A percentile compares a stretch with the other conserved stretches of the same genome.
phyloP scores from a whole-genome alignment of 495 filamentous ascomycete species.

The Penicillium verhagenii region DNA sequence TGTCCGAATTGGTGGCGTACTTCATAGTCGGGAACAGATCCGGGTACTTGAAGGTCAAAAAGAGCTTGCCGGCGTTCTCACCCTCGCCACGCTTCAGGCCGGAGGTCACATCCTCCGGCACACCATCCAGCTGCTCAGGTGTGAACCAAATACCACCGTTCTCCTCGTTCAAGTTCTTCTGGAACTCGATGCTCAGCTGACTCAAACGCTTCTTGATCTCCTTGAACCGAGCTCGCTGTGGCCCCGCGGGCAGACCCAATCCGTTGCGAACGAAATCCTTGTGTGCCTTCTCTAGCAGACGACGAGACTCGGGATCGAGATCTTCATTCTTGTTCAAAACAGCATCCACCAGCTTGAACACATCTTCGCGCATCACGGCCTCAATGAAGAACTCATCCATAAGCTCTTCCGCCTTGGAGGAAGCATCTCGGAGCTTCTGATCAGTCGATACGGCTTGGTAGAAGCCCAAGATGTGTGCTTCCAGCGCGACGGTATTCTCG shows the following conservation, averaged over 20 bases:
- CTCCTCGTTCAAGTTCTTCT: constrained; percentile 70
- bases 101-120: constrained; percentile 61
- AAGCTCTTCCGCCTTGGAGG: constrained; percentile 65
- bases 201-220: constrained; percentile 71
- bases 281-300: constrained; percentile 66
- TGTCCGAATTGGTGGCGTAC: constrained; percentile 58
- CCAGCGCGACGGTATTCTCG: constrained; percentile 62
- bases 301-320: constrained; percentile 62
- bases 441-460: constrained; percentile 78
- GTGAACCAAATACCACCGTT: constrained; percentile 67
- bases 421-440: constrained; percentile 67
- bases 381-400: constrained; percentile 68
- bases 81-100: constrained; percentile 69
- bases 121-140: constrained; percentile 58
- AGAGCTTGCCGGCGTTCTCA: constrained; percentile 64
- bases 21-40: constrained; percentile 66
- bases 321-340: constrained; percentile 55
- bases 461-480: constrained; percentile 64
- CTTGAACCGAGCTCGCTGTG: constrained; percentile 64
- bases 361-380: constrained; percentile 64
- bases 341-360: constrained; percentile 63
- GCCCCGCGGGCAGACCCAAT: constrained; percentile 59
- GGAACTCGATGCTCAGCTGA: constrained; percentile 63
- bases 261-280: constrained; percentile 66
- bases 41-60: constrained; percentile 69